Conservation (phyloP, 2,329 filamentous ascomycete species). For the Thelonectria rubi region DNA sequence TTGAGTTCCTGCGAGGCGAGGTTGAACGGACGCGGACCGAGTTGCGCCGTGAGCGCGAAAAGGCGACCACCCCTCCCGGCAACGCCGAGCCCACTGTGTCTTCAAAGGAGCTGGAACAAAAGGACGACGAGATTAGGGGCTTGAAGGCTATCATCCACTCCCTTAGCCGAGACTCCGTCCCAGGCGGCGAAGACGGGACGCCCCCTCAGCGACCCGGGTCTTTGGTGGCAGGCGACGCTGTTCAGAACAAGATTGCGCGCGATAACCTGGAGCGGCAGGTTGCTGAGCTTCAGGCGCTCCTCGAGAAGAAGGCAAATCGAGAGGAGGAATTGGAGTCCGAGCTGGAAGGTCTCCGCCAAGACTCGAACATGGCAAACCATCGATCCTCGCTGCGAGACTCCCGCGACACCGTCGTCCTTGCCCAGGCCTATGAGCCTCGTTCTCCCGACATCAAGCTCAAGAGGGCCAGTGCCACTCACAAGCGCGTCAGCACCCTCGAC, state of each 20-base stretch:
- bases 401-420: slow-evolving; percentile 69
- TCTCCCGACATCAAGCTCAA: slow-evolving; percentile 52
- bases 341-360: slow-evolving; percentile 69
- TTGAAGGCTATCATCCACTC: slow-evolving; percentile 98
- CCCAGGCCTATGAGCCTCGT: slow-evolving; percentile 58
- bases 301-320: slow-evolving; percentile 75
- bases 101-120: slow-evolving; percentile 85
- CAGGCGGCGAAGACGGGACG: slow-evolving; percentile 48
- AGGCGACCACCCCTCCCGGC: slow-evolving; percentile 59
- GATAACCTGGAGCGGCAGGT: slow-evolving; percentile 84
- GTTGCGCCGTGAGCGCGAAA: slow-evolving; percentile 86
- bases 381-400: slow-evolving; percentile 71
- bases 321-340: slow-evolving; percentile 91
- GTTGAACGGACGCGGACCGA: slow-evolving; percentile 92
- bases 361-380: slow-evolving; percentile 52
- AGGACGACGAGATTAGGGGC: slow-evolving; percentile 96
- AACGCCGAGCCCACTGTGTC: slow-evolving; percentile 56
- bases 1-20: slow-evolving; percentile 93
- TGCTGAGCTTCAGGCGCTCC: slow-evolving; percentile 75
- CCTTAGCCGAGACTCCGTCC: slow-evolving; percentile 79
- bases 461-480: slow-evolving; percentile 47
- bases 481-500: slow-evolving; percentile 66
- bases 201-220: slow-evolving; percentile 47
- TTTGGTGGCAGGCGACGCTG: slow-evolving; percentile 46
- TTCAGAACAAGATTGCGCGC: slow-evolving; percentile 46